A percentile compares a stretch with the other conserved stretches of the same genome.
Evolutionary conservation across 129 eudicot species (phyloP).

Genomic region (Sambucus nigra): DNA sequence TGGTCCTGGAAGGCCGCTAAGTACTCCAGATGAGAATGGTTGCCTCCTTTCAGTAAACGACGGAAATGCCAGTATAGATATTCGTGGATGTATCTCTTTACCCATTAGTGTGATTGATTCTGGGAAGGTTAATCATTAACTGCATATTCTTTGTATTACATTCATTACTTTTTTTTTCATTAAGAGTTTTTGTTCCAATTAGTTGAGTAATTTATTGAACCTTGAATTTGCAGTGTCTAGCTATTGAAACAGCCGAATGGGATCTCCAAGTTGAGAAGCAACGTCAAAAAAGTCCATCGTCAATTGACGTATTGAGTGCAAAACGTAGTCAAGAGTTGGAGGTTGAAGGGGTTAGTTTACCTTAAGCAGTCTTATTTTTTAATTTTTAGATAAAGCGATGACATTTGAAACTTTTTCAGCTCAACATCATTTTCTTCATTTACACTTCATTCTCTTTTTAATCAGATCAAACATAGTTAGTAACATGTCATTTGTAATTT

Average conservation of each 20-base stretch:
- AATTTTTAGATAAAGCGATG: not conserved
- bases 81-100: slow-evolving; percentile 35
- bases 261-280: slow-evolving; percentile 26
- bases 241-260: slow-evolving; percentile 49
- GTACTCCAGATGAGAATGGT: slow-evolving; percentile 37
- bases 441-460: not conserved
- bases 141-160: not conserved
- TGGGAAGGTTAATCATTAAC: slow-evolving; percentile 55
- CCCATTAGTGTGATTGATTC: slow-evolving; percentile 56
- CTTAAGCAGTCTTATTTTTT: not conserved
- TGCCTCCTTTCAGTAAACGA: slow-evolving; percentile 23
- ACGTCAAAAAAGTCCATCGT: slow-evolving; percentile 43
- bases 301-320: slow-evolving; percentile 36
- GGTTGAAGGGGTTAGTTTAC: slow-evolving; percentile 53
- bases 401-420: not conserved
- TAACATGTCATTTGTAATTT: not conserved
- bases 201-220: not conserved
- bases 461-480: not conserved
- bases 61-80: slow-evolving; percentile 29
- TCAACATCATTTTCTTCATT: not conserved
- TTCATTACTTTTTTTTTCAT: not conserved
- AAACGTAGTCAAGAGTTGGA: slow-evolving; percentile 43
- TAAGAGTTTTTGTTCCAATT: not conserved
- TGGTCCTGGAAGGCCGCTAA: slow-evolving; percentile 39
- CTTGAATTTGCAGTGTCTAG: slow-evolving; percentile 26